These are phyloP conservation scores for Umbilicaria muhlenbergii DNA, from an alignment of 495 filamentous ascomycete species.

Conservation along the genomic window DNA sequence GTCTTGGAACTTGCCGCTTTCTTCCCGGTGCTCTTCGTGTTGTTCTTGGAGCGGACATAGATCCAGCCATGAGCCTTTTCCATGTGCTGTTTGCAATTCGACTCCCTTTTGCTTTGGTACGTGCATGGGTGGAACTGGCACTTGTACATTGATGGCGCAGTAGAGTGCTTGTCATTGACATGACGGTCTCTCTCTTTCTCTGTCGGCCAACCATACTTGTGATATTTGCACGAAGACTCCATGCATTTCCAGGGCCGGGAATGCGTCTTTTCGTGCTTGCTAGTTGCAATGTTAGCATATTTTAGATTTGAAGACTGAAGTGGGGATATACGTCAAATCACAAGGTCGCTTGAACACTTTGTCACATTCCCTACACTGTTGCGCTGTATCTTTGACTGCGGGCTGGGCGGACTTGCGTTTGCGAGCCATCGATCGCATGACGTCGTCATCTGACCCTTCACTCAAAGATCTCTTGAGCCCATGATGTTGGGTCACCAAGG, in stretches of 20 bases:
- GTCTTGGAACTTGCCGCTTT: constrained; percentile 23
- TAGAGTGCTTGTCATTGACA: constrained; percentile 84
- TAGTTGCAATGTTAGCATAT: constrained; percentile 15
- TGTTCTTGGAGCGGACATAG: constrained; percentile 85
- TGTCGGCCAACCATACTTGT: constrained; percentile 80
- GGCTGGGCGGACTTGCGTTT: constrained; percentile 61
- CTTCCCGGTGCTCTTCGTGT: constrained; percentile 44
- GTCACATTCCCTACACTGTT: constrained; percentile 64
- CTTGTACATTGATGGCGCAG: constrained; percentile 56
- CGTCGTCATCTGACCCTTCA: constrained; percentile 49
- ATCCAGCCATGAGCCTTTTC: constrained; percentile 88
- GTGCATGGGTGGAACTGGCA: constrained; percentile 77
- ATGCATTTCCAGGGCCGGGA: constrained; percentile 89
- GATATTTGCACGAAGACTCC: constrained; percentile 65
- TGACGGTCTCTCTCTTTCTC: constrained; percentile 96
- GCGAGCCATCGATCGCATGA: constrained; percentile 75
- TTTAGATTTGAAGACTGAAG: not conserved
- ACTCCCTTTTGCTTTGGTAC: constrained; percentile 89
- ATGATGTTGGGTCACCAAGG: constrained; percentile 34
- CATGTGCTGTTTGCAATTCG: constrained; percentile 99
- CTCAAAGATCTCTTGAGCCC: constrained; percentile 39
- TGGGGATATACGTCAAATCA: constrained; percentile 48
- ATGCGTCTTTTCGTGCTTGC: constrained; percentile 95
- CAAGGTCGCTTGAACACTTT: constrained; percentile 89
- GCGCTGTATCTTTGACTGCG: constrained; percentile 53